phyloP scores from a whole-genome alignment of 2,329 filamentous ascomycete species.

The Nectriaceae sp. region DNA sequence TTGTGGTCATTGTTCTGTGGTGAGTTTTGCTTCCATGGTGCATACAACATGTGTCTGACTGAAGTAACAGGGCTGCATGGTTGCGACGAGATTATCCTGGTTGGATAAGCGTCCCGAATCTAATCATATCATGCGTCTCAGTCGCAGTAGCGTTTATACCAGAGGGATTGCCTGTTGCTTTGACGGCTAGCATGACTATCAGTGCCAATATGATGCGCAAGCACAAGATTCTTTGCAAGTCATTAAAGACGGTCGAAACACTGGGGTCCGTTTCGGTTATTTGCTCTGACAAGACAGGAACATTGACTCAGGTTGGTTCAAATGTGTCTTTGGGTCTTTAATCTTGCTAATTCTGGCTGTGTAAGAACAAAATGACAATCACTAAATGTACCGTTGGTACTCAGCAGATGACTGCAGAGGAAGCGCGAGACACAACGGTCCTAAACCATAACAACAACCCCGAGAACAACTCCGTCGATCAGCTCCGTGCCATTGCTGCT shows the following conservation, averaged over 20 bases:
- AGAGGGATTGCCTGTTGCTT: constrained; percentile 70
- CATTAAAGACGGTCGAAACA: constrained; percentile 76
- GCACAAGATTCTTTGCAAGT: constrained; percentile 79
- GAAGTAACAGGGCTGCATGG: constrained; percentile 61
- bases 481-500: constrained; percentile 62
- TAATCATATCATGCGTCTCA: constrained; percentile 74
- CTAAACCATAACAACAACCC: constrained; percentile 20
- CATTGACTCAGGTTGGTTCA: constrained; percentile 55
- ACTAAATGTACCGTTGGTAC: constrained; percentile 66
- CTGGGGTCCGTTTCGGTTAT: constrained; percentile 73
- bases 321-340: background rate
- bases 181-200: constrained; percentile 73
- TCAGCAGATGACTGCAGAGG: constrained; percentile 50
- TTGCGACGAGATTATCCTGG: constrained; percentile 65
- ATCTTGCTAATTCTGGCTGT: constrained; percentile 4
- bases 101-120: constrained; percentile 71
- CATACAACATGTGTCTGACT: background rate
- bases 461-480: constrained; percentile 48
- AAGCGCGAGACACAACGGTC: constrained; percentile 45
- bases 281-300: constrained; percentile 78
- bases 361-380: constrained; percentile 70
- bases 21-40: constrained; percentile 31
- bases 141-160: constrained; percentile 77
- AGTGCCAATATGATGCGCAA: constrained; percentile 75
- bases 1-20: constrained; percentile 68